Conservation (phyloP, 1,284 basidiomycete species). For the Cryptococcus sp. region DNA sequence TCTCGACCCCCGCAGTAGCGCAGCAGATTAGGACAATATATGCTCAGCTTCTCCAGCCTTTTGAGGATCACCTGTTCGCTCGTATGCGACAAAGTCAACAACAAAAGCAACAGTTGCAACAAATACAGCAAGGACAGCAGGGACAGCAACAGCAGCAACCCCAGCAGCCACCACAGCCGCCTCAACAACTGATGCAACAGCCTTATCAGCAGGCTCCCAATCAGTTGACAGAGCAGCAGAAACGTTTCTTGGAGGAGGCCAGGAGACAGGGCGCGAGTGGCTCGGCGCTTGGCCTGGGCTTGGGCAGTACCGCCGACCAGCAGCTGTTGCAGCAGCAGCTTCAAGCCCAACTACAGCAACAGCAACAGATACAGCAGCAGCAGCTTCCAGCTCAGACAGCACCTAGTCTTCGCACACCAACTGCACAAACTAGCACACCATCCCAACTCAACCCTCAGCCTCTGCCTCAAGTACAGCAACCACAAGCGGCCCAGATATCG, state of each 20-base stretch:
- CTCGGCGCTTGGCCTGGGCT: too few species aligned
- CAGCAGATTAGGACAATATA: conserved; percentile 33
- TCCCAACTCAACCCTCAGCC: background rate
- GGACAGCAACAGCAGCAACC: conserved; percentile 2
- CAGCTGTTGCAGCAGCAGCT: background rate
- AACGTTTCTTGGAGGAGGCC: conserved; percentile 28
- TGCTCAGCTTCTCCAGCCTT: conserved; percentile 16
- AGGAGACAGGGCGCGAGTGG: conserved; percentile 4
- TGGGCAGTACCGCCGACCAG: background rate
- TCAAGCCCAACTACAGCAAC: background rate
- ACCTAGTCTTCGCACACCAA: conserved; percentile 62
- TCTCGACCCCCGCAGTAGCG: conserved; percentile 27
- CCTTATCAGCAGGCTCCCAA: conserved; percentile 2
- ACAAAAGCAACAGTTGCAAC: conserved; percentile 8
- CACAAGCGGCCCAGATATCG: background rate
- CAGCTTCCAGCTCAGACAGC: conserved; percentile 4
- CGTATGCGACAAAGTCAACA: conserved; percentile 10
- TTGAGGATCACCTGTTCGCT: conserved; percentile 29
- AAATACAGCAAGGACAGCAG: conserved; percentile 5
- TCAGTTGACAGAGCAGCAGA: conserved; percentile 27
- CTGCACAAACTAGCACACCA: conserved; percentile 2
- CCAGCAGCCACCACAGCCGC: conserved; percentile 6
- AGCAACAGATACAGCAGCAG: conserved; percentile 4
- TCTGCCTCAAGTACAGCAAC: too few species aligned
- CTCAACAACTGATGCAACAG: conserved; percentile 2